phyloP scores from a whole-genome alignment of 208 protist species.

The Tetramitus jugosus region DNA sequence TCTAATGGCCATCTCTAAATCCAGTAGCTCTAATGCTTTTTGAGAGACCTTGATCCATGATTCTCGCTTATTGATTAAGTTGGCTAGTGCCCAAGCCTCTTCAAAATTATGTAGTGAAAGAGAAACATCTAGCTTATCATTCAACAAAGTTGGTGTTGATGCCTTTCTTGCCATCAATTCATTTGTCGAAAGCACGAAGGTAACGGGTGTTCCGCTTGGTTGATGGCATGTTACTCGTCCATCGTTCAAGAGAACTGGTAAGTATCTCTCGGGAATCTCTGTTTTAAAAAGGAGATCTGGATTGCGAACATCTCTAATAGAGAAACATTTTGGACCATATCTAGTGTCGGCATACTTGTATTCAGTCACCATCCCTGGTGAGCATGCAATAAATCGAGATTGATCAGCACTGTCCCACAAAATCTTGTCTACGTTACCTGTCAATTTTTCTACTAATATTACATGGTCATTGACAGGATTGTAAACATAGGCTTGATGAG shows the following conservation, averaged over 20 bases:
- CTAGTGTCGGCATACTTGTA: conserved; percentile 74
- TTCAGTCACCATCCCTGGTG: conserved; percentile 59
- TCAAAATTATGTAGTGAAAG: conserved; percentile 76
- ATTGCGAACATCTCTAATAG: conserved; percentile 48
- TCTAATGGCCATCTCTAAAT: conserved; percentile 78
- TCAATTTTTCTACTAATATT: conserved; percentile 58
- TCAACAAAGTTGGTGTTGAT: conserved; percentile 65
- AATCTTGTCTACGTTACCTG: conserved; percentile 52
- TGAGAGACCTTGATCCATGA: conserved; percentile 51
- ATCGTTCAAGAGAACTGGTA: conserved; percentile 61
- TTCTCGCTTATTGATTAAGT: conserved; percentile 60
- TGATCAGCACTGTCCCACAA: conserved; percentile 81
- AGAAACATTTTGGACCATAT: conserved; percentile 69
- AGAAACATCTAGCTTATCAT: no score
- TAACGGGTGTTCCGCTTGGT: conserved; percentile 53
- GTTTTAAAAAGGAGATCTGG: conserved; percentile 42
- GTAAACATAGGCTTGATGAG: conserved; percentile 63
- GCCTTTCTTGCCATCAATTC: conserved; percentile 44
- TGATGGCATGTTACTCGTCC: conserved; percentile 66
- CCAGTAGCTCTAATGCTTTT: conserved; percentile 78
- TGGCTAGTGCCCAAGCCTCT: conserved; percentile 71
- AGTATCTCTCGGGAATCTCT: conserved; percentile 52
- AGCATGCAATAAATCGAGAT: conserved; percentile 67
- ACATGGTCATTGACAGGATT: conserved; percentile 76
- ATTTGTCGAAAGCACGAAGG: conserved; percentile 65